Conservation (phyloP, 495 filamentous ascomycete genomes). For the Neurospora hispaniola region DNA sequence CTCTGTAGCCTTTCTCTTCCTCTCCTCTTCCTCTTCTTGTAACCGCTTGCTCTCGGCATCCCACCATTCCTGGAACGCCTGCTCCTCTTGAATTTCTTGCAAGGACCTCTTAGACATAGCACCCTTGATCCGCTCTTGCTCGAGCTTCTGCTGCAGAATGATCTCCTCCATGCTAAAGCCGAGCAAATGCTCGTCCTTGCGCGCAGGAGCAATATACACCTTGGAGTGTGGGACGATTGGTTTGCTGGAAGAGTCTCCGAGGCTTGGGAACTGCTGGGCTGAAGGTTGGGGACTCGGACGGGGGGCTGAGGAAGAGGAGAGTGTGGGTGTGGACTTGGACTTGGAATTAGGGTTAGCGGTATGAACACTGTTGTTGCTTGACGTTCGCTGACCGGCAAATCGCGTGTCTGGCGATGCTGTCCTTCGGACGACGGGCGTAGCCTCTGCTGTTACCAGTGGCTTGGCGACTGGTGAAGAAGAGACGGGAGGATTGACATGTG, state of each 20-base stretch:
- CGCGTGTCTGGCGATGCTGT: slow-evolving; percentile 47
- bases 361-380: slow-evolving; percentile 5
- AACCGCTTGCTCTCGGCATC: slow-evolving; percentile 71
- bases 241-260: background rate
- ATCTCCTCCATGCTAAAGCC: slow-evolving; percentile 80
- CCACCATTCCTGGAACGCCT: slow-evolving; percentile 98
- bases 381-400: slow-evolving; percentile 38
- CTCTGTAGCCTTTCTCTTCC: slow-evolving; percentile 21
- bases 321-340: slow-evolving; percentile 3
- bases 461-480: slow-evolving; percentile 35
- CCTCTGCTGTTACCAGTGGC: slow-evolving; percentile 26
- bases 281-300: slow-evolving; percentile 7
- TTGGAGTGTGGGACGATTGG: slow-evolving; percentile 40
- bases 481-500: slow-evolving; percentile 26
- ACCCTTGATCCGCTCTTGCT: slow-evolving; percentile 73
- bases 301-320: slow-evolving; percentile 1
- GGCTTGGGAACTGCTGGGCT: background rate
- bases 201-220: slow-evolving; percentile 33
- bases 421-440: slow-evolving; percentile 23
- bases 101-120: slow-evolving; percentile 77
- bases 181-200: slow-evolving; percentile 43
- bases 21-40: slow-evolving; percentile 52
- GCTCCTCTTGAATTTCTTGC: slow-evolving; percentile 90
- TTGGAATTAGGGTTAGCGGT: slow-evolving; percentile 1
- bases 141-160: slow-evolving; percentile 71